A percentile compares a stretch with the other conserved stretches of the same genome.
These are phyloP conservation scores for Rhododendron kiyosumense DNA, from an alignment of 148 eudicot genomes.

Conservation along the genomic window DNA sequence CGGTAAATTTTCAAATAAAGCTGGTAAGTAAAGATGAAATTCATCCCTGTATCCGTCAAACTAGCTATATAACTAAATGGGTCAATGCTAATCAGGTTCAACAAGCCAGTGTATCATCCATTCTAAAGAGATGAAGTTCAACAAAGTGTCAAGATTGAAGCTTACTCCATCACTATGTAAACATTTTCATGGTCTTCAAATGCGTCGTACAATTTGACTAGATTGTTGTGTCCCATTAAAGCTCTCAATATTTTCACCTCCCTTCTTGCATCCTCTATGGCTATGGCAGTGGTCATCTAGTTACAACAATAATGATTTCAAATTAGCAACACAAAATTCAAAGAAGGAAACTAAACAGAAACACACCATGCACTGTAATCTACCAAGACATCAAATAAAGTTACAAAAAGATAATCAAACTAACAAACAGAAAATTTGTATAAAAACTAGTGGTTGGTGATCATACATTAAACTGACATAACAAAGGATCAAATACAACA, in stretches of 20 bases:
- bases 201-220: slow-evolving; percentile 76
- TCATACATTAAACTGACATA: neutral
- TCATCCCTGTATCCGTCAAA: neutral
- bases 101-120: neutral
- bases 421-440: neutral
- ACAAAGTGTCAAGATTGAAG: slow-evolving; percentile 1
- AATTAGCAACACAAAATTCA: neutral
- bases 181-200: slow-evolving; percentile 88
- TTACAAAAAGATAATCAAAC: neutral
- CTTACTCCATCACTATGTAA: slow-evolving; percentile 98
- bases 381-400: neutral
- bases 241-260: slow-evolving; percentile 92
- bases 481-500: neutral
- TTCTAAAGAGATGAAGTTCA: slow-evolving; percentile 8
- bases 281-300: slow-evolving; percentile 97
- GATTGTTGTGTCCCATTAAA: slow-evolving; percentile 71
- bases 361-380: neutral
- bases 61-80: neutral
- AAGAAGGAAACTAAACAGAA: neutral
- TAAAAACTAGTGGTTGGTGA: neutral
- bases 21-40: neutral
- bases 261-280: slow-evolving; percentile 91
- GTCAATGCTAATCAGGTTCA: neutral
- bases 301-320: neutral
- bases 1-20: neutral